Base-by-base conservation (phyloP, 1,284 basidiomycete species). In the Irpex rosettiformis region DNA sequence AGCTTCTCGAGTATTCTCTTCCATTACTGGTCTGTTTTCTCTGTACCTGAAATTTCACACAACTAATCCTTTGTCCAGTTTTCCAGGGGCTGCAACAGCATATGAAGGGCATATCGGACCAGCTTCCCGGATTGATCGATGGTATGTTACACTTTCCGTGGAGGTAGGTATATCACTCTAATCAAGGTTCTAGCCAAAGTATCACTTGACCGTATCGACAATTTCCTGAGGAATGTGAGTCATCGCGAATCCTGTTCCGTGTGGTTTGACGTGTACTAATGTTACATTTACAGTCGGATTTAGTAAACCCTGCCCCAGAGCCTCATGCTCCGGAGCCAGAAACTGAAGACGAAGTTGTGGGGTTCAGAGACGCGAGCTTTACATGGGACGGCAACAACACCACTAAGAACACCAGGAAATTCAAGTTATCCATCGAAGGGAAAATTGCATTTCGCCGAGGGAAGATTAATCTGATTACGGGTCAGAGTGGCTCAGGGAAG, bases 401-500 rank as follows among this genome's bases (percentile, higher is more conserved):
- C 8, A n/a, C 21, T 22, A 8, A 18, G 5, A 11, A 10, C 24
- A 10, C 24, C 8, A 5, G 24, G n/a, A 6, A n/a, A 10, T 49
- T 25, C 48, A 49, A 49, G 27, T 75, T 87, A 8, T 69, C 68
- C 0, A 72, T 86, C 45, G 75, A 80, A 1, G 73, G 69, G 13
- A 80, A 85, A 59, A 67, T 88, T 13, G 66, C 75, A 4, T 89
- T 89, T 72, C 75, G 78, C 61, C 78, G 76, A 45, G 80, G 80
- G 7, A 73, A 76, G 61, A 70, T 89, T 64, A 86, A 86, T 65
- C 70, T 89, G 42, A 78, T 89, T 59, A 75, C 84, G 40, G 88
- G 88, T 22, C 82, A 85, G 0, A 83, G 80, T 4, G 80, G 79
- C 16, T 78, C 75, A 1, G 81, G 81, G 13, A 82, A 80, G 65